A percentile compares a stretch with the other conserved stretches of the same genome.
Conservation (phyloP, 805 yeast genomes). For the Saccharomycopsis fermentans region DNA sequence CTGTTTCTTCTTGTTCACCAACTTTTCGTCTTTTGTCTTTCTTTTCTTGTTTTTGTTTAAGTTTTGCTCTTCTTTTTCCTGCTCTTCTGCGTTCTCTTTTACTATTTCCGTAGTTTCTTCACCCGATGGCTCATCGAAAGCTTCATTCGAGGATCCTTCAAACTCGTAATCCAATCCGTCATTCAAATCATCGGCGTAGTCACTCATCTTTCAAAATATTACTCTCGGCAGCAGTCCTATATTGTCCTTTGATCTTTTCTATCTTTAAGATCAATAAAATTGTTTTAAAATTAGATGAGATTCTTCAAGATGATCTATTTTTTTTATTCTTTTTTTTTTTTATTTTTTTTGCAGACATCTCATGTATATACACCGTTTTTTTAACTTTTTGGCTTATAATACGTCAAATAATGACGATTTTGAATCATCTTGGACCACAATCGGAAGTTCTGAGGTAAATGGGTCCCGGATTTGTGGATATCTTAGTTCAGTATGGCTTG, state of each 20-base stretch:
- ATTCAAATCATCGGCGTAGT: constrained; percentile 60
- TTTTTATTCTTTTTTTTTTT: background rate
- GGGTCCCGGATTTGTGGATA: background rate
- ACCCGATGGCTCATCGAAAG: constrained; percentile 25
- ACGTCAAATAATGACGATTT: no score
- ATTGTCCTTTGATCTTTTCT: background rate
- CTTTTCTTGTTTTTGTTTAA: constrained; percentile 17
- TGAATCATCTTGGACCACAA: no score
- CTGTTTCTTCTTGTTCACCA: constrained; percentile 53
- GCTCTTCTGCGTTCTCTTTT: constrained; percentile 6
- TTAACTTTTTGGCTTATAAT: no score
- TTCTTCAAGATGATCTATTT: background rate
- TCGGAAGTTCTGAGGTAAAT: background rate
- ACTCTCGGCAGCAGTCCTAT: background rate
- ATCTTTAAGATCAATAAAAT: background rate
- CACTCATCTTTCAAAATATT: constrained; percentile 4
- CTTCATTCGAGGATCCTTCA: constrained; percentile 26
- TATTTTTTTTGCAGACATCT: no score
- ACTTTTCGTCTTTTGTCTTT: constrained; percentile 28
- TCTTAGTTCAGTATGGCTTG: background rate
- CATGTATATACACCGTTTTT: no score
- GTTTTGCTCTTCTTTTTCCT: constrained; percentile 23
- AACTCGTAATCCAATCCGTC: constrained; percentile 58
- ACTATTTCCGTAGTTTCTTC: constrained; percentile 24
- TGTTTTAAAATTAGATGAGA: background rate